phyloP scores from a whole-genome alignment of 805 yeast genomes.

The Nakazawaea holstii region DNA sequence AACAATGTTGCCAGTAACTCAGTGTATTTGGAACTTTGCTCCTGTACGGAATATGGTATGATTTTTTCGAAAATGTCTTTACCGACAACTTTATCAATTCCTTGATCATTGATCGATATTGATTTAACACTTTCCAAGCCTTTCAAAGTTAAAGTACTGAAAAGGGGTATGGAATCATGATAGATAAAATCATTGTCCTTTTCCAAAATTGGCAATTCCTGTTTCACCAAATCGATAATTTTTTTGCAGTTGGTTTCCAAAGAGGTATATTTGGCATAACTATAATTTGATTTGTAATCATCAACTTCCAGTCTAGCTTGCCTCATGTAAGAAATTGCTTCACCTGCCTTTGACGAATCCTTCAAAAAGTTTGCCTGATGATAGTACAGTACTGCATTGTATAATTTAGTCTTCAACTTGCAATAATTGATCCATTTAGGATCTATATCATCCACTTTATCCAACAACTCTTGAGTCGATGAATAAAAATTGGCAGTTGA shows the following conservation, averaged over 20 bases:
- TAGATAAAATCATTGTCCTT: constrained; percentile 90
- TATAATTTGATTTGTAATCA: constrained; percentile 16
- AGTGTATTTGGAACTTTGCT: constrained; percentile 79
- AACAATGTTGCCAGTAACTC: constrained; percentile 80
- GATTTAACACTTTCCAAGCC: constrained; percentile 65
- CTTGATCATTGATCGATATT: constrained; percentile 43
- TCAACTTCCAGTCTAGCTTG: constrained; percentile 40
- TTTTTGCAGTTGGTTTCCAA: constrained; percentile 22
- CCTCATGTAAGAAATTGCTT: constrained; percentile 61
- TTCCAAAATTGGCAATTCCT: constrained; percentile 36
- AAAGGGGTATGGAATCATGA: constrained; percentile 69
- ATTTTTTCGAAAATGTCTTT: constrained; percentile 68
- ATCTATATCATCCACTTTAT: constrained; percentile 29
- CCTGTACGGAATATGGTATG: constrained; percentile 83
- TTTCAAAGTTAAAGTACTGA: constrained; percentile 55
- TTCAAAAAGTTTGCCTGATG: constrained; percentile 54
- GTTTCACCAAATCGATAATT: constrained; percentile 24
- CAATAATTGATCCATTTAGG: constrained; percentile 44
- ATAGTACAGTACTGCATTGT: constrained; percentile 54
- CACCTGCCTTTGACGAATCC: constrained; percentile 59
- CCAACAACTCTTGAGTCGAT: constrained; percentile 41
- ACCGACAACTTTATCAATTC: constrained; percentile 40
- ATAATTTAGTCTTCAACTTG: constrained; percentile 48
- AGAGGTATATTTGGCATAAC: constrained; percentile 16
- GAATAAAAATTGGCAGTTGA: constrained; percentile 54